Base-by-base conservation (phyloP, 805 yeast genomes). In the Schizosaccharomyces osmophilus region DNA sequence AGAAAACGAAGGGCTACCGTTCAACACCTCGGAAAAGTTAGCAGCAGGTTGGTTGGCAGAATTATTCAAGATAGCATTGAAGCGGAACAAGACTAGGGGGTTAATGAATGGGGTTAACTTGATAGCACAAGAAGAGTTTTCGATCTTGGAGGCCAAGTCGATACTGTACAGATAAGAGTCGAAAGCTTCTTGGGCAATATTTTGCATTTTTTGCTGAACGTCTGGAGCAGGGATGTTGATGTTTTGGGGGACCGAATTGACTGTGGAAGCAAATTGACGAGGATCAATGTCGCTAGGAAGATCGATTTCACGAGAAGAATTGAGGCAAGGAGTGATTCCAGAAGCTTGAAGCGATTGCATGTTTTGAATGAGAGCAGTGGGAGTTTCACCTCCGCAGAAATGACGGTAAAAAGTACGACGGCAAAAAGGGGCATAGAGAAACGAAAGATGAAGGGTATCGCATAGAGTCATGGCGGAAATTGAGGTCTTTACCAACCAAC, bases 311-410 rank as follows among this genome's bases (percentile, higher is more conserved):
- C 55, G 55, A 19, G 55, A n/a, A 24, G n/a, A 48, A 13, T 48
- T 48, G 6, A 55, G 26, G 2, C 41, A 55, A 24, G 59, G 17
- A 13, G 24, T 4, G 15, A 55, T 29, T 8, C 59, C 41, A 5
- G 26, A 15, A n/a, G 32, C 41, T n/a, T 55, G 26, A n/a, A 55
- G 42, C n/a, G 22, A 15, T 19, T 9, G 22, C 24, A 55, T 36
- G 8, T 17, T 22, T 15, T 26, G 9, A 13, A 29, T 31, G 43
- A 55, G 42, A 4, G 41, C 59, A 36, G n/a, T n/a, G 22, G 32
- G 22, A 13, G 59, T 55, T 22, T 55, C 42, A n/a, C 59, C 59
- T 13, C 59, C 59, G 31, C 59, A 55, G 32, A 55, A 55, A 36
- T 55, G 59, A 5, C 31, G 39, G 24, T 24, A 55, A 17, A 55